phyloP scores from a whole-genome alignment of 2,329 filamentous ascomycete species.

The Cladosporium phlei region DNA sequence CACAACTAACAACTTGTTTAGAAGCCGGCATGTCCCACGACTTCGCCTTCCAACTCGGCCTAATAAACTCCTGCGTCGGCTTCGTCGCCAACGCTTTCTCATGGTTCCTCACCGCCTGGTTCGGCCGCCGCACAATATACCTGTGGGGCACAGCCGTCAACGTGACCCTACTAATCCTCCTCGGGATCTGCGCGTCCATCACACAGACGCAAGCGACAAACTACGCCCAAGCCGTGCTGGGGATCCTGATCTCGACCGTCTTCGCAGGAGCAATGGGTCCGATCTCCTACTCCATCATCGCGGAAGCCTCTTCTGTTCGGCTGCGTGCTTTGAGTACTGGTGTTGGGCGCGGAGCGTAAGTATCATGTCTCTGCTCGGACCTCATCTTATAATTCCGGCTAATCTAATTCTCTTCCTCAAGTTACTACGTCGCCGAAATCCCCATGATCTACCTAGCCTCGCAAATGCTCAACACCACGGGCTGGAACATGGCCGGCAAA shows the following conservation, averaged over 20 bases:
- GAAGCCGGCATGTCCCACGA: slow-evolving; percentile 42
- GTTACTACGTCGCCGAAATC: slow-evolving; percentile 71
- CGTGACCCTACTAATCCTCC: slow-evolving; percentile 68
- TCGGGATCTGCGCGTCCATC: slow-evolving; percentile 75
- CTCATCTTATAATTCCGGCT: no score
- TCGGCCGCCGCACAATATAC: slow-evolving; percentile 73
- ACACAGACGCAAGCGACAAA: slow-evolving; percentile 52
- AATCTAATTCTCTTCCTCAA: no score
- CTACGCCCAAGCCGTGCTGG: slow-evolving; percentile 69
- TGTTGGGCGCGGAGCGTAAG: slow-evolving; percentile 64
- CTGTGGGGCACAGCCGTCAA: slow-evolving; percentile 61
- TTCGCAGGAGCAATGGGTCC: slow-evolving; percentile 87
- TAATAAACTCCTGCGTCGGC: slow-evolving; percentile 60
- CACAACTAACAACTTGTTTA: slow-evolving; percentile 23
- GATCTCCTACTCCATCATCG: slow-evolving; percentile 82
- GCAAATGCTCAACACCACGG: slow-evolving; percentile 85
- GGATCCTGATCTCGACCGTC: slow-evolving; percentile 73
- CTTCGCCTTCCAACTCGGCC: slow-evolving; percentile 42
- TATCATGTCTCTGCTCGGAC: no score
- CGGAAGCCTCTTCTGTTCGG: slow-evolving; percentile 74
- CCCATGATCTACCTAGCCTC: slow-evolving; percentile 76
- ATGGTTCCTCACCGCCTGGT: slow-evolving; percentile 68
- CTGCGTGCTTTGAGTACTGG: slow-evolving; percentile 90
- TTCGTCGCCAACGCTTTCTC: slow-evolving; percentile 77
- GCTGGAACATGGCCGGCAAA: slow-evolving; percentile 84